Conservation (phyloP, 164 flowering plant genomes). For the Amborella trichopoda region DNA sequence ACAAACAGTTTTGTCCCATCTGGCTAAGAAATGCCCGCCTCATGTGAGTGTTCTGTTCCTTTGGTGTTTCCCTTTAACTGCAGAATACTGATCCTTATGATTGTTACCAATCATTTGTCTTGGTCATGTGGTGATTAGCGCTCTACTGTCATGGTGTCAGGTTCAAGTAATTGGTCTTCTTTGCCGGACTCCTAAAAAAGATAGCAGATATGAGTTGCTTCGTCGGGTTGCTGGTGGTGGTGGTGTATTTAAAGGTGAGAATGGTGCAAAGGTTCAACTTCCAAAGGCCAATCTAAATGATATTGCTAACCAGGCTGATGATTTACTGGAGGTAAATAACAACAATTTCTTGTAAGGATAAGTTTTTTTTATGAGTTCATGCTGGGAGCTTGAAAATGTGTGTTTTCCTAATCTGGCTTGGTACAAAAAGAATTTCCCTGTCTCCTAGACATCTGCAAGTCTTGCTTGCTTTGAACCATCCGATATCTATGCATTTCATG, state of each 20-base stretch:
- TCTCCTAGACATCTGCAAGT: too few species aligned
- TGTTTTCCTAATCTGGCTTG: too few species aligned
- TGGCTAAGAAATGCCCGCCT: conserved; percentile 89
- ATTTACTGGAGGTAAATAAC: conserved; percentile 62
- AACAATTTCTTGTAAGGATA: too few species aligned
- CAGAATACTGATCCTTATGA: too few species aligned
- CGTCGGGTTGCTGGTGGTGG: conserved; percentile 98
- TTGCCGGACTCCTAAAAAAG: conserved; percentile 81
- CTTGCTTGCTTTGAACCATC: too few species aligned
- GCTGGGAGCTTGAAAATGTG: too few species aligned
- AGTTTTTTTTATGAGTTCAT: too few species aligned
- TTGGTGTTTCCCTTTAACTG: conserved; percentile 4
- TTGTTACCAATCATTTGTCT: too few species aligned
- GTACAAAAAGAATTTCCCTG: too few species aligned
- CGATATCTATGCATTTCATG: too few species aligned
- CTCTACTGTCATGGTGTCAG: conserved; percentile 22
- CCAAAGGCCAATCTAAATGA: conserved; percentile 97
- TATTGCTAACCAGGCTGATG: conserved; percentile 98
- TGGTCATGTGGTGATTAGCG: too few species aligned
- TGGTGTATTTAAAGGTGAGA: conserved; percentile 57
- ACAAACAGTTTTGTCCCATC: conserved; percentile 82
- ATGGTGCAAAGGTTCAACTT: conserved; percentile 76
- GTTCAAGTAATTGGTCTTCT: conserved; percentile 93
- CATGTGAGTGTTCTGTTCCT: conserved; percentile 41
- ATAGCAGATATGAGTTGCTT: conserved; percentile 82